Evolutionary conservation across 2,329 filamentous ascomycete species (phyloP).

Genomic region (Fusarium coffeatum): DNA sequence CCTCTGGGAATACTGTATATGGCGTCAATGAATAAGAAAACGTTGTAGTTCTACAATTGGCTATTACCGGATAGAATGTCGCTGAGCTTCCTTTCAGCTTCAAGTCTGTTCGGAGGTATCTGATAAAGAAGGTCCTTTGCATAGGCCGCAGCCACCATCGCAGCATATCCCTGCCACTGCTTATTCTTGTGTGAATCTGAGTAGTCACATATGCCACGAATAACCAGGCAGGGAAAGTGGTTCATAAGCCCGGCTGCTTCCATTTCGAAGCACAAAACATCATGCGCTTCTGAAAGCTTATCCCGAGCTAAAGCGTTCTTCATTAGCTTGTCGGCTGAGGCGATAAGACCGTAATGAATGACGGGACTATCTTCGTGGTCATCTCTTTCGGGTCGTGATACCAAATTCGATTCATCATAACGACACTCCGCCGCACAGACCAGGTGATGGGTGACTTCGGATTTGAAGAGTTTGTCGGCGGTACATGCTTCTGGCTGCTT

Average conservation of each 20-base stretch:
- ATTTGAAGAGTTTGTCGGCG: rapidly evolving
- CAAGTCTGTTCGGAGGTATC: slow-evolving; percentile 1
- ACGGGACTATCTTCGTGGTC: rapidly evolving
- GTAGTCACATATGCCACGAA: not conserved
- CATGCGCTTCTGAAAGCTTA: not conserved
- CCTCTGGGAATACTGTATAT: too few relatives aligned
- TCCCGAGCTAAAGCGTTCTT: slow-evolving; percentile 2
- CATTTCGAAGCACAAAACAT: not conserved
- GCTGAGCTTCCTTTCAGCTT: not conserved
- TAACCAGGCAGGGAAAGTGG: not conserved
- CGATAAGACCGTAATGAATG: not conserved
- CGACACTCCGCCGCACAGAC: rapidly evolving
- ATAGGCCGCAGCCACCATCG: slow-evolving; percentile 45
- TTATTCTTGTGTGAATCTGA: not conserved
- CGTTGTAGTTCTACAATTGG: too few relatives aligned
- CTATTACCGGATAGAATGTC: not conserved
- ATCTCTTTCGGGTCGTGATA: too few relatives aligned
- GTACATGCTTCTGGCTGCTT: too few relatives aligned
- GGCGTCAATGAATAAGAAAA: too few relatives aligned
- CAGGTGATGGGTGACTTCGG: rapidly evolving
- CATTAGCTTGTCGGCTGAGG: not conserved
- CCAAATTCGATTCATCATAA: rapidly evolving
- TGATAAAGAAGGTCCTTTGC: not conserved
- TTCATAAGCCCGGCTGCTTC: not conserved
- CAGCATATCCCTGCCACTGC: slow-evolving; percentile 52